Base-by-base conservation (phyloP, 257 asterid species). In the Phtheirospermum japonicum region DNA sequence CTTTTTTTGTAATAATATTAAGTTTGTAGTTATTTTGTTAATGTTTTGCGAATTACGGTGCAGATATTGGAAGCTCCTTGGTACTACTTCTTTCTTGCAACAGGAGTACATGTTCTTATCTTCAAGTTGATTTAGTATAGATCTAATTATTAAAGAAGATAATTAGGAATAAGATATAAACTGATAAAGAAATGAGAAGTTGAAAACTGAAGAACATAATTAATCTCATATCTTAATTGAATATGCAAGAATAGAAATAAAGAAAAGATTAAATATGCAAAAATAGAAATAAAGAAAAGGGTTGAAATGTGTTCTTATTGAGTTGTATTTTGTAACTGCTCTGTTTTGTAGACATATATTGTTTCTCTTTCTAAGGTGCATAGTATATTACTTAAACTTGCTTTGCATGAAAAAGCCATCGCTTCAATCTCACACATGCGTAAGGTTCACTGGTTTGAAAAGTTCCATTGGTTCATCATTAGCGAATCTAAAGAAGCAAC, bases 401-500 rank as follows among this genome's bases (percentile, higher is more conserved):
- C 61, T 67, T 71, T 70, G 55, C 83, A 93, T 97, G 99, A 89
- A 81, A 92, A 93, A 80, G 72, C 95, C 45, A 89, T 93, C 71
- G 96, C 99, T 66, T 82, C 89, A 65, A 89, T 93, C 73, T 81
- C 96, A 39, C 97, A 89, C 77, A 93, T 93, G 80, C 97, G 97
- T 46, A 93, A 85, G 81, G 95, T 89, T 76, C 99, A 89, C 76
- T 93, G 99, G 99, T 93, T 93, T 83, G 99, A 93, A 78, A 93
- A 93, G 72, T 93, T 93, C 80, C 87, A 89, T 74, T 93, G 99
- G 99, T 93, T 93, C 79, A 75, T 93, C 78, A 93, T 94, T 85
- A 93, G 97, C 53, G 99, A 93, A n/a, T n/a, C n/a, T n/a, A n/a
- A n/a, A n/a, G n/a, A n/a, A n/a, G n/a, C n/a, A n/a, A n/a, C n/a